Evolutionary conservation across 164 flowering plant genomes (phyloP), one percentile per base, ranked within the genome.

Genomic region (Aristolochia fimbriata): DNA sequence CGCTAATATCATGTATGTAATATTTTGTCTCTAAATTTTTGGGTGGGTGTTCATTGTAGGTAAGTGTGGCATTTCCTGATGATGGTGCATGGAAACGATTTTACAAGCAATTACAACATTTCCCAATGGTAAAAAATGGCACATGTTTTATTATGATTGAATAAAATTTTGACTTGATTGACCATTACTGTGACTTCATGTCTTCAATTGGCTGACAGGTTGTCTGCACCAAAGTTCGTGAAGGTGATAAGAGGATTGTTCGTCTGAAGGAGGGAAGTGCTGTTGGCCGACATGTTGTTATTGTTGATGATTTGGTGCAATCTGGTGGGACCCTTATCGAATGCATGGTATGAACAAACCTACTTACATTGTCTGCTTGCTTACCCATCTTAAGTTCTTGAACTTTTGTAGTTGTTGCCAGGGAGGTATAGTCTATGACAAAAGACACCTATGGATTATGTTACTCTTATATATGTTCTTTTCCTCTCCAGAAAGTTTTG

Each of bases 41-140:
- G 21, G 21, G 31, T 31, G 14, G n/a, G 21, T 7, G 15, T 37
- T 61, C 56, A 13, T 31, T 68, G 41, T 81, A 93, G 97, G 70
- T 93, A 23, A 80, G 78, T 59, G 73, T 93, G 60, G 98, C 97
- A 66, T 93, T 93, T 76, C 98, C 97, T 6, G 97, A 93, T 77
- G 98, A 93, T 78, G 98, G 98, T 63, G 98, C 98, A 57, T 90
- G 96, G 97, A 90, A 93, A 74, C 77, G 97, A 55, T 93, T 90
- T 67, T 88, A 93, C 84, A 90, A 90, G 81, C 85, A 61, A 63
- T 69, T 93, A 70, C 94, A 83, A 70, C 81, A 89, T 64, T 88
- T 71, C 73, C 94, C 98, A 6, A 79, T 66, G 87, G 97, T 52
- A 31, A 8, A 23, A 50, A 50, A n/a, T n/a, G 6, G 19, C 10